phyloP scores from a whole-genome alignment of 805 yeast genomes.

The Starmerella scarabaei region DNA sequence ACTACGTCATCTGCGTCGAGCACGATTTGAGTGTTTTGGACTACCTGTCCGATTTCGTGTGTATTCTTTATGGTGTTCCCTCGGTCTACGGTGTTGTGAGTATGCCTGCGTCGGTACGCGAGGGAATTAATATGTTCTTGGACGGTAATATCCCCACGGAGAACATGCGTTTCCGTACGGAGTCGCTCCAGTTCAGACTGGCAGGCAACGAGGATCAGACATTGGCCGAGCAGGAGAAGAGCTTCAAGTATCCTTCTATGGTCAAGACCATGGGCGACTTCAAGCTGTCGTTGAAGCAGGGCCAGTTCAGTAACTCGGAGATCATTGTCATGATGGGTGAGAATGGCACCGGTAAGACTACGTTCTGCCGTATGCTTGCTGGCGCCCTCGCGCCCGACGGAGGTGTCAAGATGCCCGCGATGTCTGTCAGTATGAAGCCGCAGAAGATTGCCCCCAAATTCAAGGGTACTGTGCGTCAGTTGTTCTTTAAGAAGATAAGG shows the following conservation, averaged over 20 bases:
- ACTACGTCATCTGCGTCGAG: constrained; percentile 90
- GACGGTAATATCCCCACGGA: constrained; percentile 98
- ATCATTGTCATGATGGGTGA: constrained; percentile 99
- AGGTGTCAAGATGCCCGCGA: constrained; percentile 64
- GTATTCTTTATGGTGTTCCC: constrained; percentile 95
- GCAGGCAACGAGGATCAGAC: constrained; percentile 76
- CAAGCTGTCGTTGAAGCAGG: constrained; percentile 63
- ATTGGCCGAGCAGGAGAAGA: constrained; percentile 63
- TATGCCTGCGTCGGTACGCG: constrained; percentile 91
- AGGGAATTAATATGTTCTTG: constrained; percentile 95
- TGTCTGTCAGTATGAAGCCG: constrained; percentile 95
- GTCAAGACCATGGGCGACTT: constrained; percentile 92
- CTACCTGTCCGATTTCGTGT: constrained; percentile 89
- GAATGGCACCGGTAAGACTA: constrained; percentile 99
- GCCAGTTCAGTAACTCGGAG: constrained; percentile 92
- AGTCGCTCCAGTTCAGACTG: constrained; percentile 84
- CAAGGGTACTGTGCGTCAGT: constrained; percentile 96
- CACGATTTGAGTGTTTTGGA: constrained; percentile 97
- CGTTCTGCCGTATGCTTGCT: constrained; percentile 88
- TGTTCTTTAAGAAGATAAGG: constrained; percentile 91
- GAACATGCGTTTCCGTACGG: constrained; percentile 92
- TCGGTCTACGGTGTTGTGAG: constrained; percentile 98
- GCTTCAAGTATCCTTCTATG: constrained; percentile 70
- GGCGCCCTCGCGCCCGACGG: constrained; percentile 84
- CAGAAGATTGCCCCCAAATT: constrained; percentile 98